phyloP scores from a whole-genome alignment of 768 basidiomycete species.

The Rubroboletus satanas region DNA sequence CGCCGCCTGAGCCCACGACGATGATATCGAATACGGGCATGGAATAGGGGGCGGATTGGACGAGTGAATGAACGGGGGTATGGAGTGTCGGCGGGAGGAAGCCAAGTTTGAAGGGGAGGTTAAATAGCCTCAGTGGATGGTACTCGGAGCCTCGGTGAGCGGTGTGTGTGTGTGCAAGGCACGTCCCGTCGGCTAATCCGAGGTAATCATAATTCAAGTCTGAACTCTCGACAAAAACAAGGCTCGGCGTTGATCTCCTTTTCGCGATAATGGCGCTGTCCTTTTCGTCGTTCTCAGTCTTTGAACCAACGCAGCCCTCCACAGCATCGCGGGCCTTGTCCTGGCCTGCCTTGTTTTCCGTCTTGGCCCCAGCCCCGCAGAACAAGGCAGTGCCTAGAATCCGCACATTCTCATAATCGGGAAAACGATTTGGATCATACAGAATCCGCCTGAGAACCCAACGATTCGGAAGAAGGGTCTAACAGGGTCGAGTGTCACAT shows the following conservation, averaged over 20 bases:
- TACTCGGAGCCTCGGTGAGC: neutral
- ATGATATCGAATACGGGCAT: conserved; percentile 66
- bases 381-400: neutral
- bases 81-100: neutral
- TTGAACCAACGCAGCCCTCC: neutral
- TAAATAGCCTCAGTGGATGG: neutral
- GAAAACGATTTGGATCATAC: conserved; percentile 4
- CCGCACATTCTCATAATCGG: conserved; percentile 13
- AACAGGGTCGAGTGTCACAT: neutral
- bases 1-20: conserved; percentile 83
- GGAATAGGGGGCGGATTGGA: neutral
- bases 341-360: neutral
- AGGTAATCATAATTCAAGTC: neutral
- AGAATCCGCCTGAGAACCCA: conserved; percentile 14
- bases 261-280: neutral
- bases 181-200: conserved; percentile 23
- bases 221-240: neutral
- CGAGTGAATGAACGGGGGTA: neutral
- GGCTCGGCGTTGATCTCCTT: neutral
- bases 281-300: neutral
- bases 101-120: neutral
- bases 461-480: neutral
- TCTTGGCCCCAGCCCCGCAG: neutral
- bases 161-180: conserved; percentile 11
- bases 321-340: conserved; percentile 15